Conservation (phyloP, 2,329 filamentous ascomycete genomes). For the Hypoxylon sp. region DNA sequence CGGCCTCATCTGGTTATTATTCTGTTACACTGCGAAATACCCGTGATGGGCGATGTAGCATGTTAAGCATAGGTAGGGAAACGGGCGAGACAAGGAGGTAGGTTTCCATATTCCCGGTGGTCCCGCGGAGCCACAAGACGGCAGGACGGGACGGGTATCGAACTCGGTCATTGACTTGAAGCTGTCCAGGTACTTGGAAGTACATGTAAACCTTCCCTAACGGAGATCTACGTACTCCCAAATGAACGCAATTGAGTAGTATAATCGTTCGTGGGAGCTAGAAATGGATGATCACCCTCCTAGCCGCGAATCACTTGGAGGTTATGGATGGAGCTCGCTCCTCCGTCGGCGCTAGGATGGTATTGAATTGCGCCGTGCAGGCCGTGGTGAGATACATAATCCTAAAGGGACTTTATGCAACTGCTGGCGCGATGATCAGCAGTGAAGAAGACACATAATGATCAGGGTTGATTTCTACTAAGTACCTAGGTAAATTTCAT, state of each 20-base stretch:
- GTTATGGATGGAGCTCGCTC: slow-evolving; percentile 17
- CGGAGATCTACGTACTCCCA: slow-evolving; percentile 28
- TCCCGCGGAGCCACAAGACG: slow-evolving; percentile 15
- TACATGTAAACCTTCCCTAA: slow-evolving; percentile 14
- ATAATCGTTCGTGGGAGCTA: slow-evolving; percentile 27
- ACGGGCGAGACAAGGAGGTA: not conserved
- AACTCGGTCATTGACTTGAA: slow-evolving; percentile 6
- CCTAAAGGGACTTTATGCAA: slow-evolving; percentile 5
- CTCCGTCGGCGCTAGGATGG: slow-evolving; percentile 17
- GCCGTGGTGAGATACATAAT: slow-evolving; percentile 13
- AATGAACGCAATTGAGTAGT: slow-evolving; percentile 20
- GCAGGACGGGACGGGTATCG: slow-evolving; percentile 10
- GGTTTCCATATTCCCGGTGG: slow-evolving; percentile 22
- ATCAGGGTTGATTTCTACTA: slow-evolving; percentile 2
- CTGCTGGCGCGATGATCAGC: slow-evolving; percentile 30
- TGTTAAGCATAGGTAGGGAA: not conserved
- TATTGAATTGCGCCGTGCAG: slow-evolving; percentile 17
- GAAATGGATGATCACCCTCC: slow-evolving; percentile 11
- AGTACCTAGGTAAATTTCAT: too few species aligned
- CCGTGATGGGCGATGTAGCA: slow-evolving; percentile 27
- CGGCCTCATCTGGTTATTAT: slow-evolving; percentile 29
- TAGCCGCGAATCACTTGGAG: slow-evolving; percentile 16
- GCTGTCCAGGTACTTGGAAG: slow-evolving; percentile 17
- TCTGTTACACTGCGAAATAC: slow-evolving; percentile 33
- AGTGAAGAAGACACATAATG: slow-evolving; percentile 18